Evolutionary conservation across 2,329 filamentous ascomycete genomes (phyloP), one percentile per base, ranked within the genome.

Genomic region (Hysterium pulicare): DNA sequence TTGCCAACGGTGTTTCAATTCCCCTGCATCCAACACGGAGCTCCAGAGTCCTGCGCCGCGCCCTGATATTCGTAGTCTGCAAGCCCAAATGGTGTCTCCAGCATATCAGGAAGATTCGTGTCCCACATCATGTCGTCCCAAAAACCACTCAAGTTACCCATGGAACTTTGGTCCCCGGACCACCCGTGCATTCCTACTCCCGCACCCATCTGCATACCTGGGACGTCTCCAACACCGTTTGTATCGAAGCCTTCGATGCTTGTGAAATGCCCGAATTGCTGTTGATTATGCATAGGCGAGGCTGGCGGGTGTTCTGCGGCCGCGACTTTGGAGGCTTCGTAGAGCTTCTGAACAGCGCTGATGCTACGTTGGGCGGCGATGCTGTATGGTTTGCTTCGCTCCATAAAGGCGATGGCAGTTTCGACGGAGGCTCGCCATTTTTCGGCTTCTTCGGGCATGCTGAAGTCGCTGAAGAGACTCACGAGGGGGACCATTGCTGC

Each of bases 401-500:
- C 64, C 46, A 74, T 70, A 52, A 72, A 73, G 1, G 48, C 44
- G 4, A 74, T 56, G 8, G 69, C 69, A 8, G 49, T 66, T 32
- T 72, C 69, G 24, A 74, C 58, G 35, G 68, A 67, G 1, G 49
- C 40, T 13, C 59, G 55, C 71, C 71, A 74, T 17, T 66, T 68
- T 16, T 67, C 60, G 5, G 60, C 54, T 24, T 72, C 63, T 15
- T 69, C 64, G 2, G 61, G 60, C 36, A 62, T 58, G 55, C 60
- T 59, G 6, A 66, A 73, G 59, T 88, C 83, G 72, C 80, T 84
- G 61, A 89, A 88, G 10, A 90, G 72, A 17, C 80, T 84, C 9
- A 91, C 78, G 1, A 91, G 75, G 0, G 86, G 86, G 7, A 90
- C 82, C 82, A 90, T 87, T 49, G 81, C 81, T 0, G 86, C 85